A percentile compares a stretch with the other conserved stretches of the same genome.
Evolutionary conservation across 1,139 yeast genomes (phyloP).

Genomic region (Hemisphaericaspora xylofermentans): DNA sequence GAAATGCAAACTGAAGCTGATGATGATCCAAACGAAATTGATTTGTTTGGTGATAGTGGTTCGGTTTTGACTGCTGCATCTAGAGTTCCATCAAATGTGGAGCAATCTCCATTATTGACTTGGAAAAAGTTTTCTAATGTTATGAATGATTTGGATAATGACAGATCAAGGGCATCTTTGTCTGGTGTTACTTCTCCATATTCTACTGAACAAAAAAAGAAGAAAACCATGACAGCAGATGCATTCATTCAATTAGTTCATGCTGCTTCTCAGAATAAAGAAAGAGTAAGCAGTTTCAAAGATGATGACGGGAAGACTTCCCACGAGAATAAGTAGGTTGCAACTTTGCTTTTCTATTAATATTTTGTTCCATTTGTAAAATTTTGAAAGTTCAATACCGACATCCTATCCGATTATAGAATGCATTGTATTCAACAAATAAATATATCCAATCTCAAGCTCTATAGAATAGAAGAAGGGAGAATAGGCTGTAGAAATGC

Average conservation of each 20-base stretch:
- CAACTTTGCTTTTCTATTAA: neutral
- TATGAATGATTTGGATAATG: slow-evolving; percentile 14
- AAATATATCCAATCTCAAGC: too few relatives aligned
- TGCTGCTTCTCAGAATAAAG: slow-evolving; percentile 69
- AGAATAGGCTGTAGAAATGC: too few relatives aligned
- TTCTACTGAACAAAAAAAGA: slow-evolving; percentile 15
- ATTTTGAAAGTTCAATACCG: neutral
- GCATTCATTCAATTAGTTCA: slow-evolving; percentile 74
- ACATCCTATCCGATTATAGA: too few relatives aligned
- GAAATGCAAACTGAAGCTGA: slow-evolving; percentile 51
- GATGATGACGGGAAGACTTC: slow-evolving; percentile 19
- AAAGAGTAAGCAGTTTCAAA: slow-evolving; percentile 46
- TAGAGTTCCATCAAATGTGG: slow-evolving; percentile 7
- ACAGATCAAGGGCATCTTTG: slow-evolving; percentile 21
- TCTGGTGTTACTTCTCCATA: slow-evolving; percentile 16
- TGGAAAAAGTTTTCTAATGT: slow-evolving; percentile 29
- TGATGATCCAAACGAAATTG: slow-evolving; percentile 53
- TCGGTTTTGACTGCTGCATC: slow-evolving; percentile 6
- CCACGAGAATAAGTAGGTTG: slow-evolving; percentile 17
- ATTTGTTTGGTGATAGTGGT: slow-evolving; percentile 38
- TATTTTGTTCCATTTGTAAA: neutral
- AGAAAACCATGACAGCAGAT: slow-evolving; percentile 25
- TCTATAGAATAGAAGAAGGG: too few relatives aligned
- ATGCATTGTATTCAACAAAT: too few relatives aligned
- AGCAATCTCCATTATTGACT: slow-evolving; percentile 17